Conservation (phyloP, 1,284 basidiomycete genomes). For the Cystobasidium pallidum region DNA sequence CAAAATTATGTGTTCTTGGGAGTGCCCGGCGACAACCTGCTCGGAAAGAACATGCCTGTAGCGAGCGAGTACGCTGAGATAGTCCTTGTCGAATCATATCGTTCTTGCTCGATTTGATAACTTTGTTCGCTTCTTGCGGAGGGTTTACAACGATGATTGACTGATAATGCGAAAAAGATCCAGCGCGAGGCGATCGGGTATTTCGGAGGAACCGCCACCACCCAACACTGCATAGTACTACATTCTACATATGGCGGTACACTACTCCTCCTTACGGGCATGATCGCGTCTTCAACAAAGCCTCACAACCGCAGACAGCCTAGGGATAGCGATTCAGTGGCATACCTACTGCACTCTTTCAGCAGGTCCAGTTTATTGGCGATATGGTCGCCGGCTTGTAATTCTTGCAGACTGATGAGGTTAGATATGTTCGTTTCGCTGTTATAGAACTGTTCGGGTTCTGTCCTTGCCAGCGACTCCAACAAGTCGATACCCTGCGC, state of each 20-base stretch:
- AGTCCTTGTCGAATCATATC: constrained; percentile 5
- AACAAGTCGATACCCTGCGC: constrained; percentile 24
- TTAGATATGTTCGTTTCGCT: constrained; percentile 32
- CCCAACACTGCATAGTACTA: no score
- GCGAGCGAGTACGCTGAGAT: neutral
- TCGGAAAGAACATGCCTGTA: constrained; percentile 14
- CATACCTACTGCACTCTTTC: constrained; percentile 27
- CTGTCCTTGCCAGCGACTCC: constrained; percentile 5
- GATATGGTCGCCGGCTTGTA: constrained; percentile 37
- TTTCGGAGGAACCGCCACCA: neutral
- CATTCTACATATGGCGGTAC: no score
- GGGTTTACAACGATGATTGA: neutral
- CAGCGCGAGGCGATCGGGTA: no score
- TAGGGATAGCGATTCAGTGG: constrained; percentile 4
- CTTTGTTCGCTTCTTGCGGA: neutral
- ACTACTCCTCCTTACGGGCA: no score
- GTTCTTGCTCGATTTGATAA: neutral
- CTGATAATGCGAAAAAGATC: neutral
- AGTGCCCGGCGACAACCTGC: constrained; percentile 13
- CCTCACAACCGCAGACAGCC: constrained; percentile 9
- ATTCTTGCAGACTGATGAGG: constrained; percentile 36
- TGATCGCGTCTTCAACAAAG: no score
- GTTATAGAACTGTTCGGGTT: constrained; percentile 29
- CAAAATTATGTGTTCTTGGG: constrained; percentile 25
- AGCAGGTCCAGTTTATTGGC: constrained; percentile 36